Percentiles rank a stretch among this genome's conserved stretches.
Conservation (phyloP, 2,329 filamentous ascomycete species). For the Monilinia vaccinii-corymbosi region DNA sequence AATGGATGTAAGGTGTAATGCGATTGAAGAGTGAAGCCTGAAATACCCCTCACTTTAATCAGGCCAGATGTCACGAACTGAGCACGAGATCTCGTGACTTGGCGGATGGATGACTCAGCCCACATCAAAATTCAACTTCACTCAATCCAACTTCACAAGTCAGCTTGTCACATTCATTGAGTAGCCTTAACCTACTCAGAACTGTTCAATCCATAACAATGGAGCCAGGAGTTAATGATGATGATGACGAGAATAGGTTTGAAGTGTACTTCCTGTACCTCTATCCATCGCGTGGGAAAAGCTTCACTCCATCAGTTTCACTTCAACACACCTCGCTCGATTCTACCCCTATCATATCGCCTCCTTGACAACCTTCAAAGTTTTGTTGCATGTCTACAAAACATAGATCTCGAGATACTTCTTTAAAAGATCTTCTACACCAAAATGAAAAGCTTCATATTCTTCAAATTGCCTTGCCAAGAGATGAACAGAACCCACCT, state of each 20-base stretch:
- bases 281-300: not conserved
- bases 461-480: not conserved
- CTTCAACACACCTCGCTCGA: not conserved
- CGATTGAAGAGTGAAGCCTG: not conserved
- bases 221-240: too few relatives aligned
- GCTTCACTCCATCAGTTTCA: not conserved
- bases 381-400: not conserved
- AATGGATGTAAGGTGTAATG: not conserved
- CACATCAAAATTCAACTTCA: not conserved
- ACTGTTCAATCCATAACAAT: too few relatives aligned
- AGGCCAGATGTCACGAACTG: slow-evolving; percentile 7
- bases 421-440: not conserved
- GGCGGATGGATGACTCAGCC: not conserved
- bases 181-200: too few relatives aligned
- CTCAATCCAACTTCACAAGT: too few relatives aligned
- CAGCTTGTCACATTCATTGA: too few relatives aligned
- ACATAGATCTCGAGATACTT: not conserved
- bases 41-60: not conserved
- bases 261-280: not conserved
- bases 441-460: not conserved
- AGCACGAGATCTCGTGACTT: not conserved
- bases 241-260: not conserved
- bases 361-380: not conserved
- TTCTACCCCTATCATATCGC: not conserved
- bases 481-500: not conserved